Evolutionary conservation across 257 asterid genomes (phyloP), one percentile per base, ranked within the genome.

Genomic region (Solanum commersonii): DNA sequence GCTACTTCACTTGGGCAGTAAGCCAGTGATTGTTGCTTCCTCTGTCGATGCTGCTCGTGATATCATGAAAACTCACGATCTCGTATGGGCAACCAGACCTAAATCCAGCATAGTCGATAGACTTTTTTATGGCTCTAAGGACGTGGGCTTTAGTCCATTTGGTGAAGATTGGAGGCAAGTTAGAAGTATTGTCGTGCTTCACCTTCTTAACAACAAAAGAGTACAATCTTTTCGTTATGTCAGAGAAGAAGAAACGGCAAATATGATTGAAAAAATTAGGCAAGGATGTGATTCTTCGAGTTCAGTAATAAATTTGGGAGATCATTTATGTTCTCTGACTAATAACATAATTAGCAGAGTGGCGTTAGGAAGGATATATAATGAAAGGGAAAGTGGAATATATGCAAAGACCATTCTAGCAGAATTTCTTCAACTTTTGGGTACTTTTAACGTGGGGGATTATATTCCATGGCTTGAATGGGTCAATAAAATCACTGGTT

Each of bases 141-240:
- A 92, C 59, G 82, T 94, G 0, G 92, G 88, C 0, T 31, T 88
- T 11, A 34, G 92, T 1, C 90, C 94, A 0, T 92, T 89, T 44
- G 92, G 94, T 2, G 93, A 93, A 34, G 89, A 91, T 13, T 93
- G 93, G 93, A 92, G 93, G 86, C 90, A 90, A 46, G 46, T 89
- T 15, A 86, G 89, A 56, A 90, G 92, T 88, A 73, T 93, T 7
- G 83, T 89, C 14, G 92, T 93, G 27, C 89, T 91, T 33, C 94
- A 94, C 16, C 92, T 94, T 7, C 85, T 93, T 12, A 93, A 91
- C 33, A 82, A 74, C 89, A 93, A 29, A 70, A 70, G n/a, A 70
- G 77, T 70, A 3, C 77, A 70, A 70, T 70, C 77, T 70, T 70
- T 3, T 15, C 40, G 89, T 2, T 6, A 8, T 13, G 84, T 91